Conservation (phyloP, 2,329 filamentous ascomycete species). For the Alternaria viburni region DNA sequence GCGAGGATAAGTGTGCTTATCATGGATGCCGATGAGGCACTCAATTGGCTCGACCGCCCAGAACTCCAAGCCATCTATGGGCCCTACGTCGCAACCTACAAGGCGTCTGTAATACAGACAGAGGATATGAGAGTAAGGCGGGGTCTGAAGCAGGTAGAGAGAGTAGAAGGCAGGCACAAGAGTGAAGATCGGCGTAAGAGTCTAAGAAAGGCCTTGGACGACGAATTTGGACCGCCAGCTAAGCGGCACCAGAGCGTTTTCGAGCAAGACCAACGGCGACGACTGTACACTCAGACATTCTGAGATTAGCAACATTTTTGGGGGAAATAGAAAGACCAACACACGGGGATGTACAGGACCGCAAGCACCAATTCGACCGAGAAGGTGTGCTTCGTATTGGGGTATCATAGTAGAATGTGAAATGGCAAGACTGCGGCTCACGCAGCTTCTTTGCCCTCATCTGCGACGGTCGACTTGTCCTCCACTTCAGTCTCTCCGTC, state of each 20-base stretch:
- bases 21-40: background rate
- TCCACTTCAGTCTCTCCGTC: background rate
- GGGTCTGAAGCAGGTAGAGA: background rate
- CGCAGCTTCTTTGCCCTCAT: background rate
- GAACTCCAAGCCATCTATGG: background rate
- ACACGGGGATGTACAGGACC: no score
- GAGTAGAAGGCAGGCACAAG: background rate
- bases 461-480: background rate
- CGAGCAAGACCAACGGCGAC: no score
- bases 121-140: background rate
- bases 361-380: background rate
- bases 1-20: background rate
- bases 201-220: background rate
- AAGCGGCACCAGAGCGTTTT: background rate
- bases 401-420: conserved; percentile 9
- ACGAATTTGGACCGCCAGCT: background rate
- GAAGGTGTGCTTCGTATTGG: conserved; percentile 1
- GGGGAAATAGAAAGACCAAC: no score
- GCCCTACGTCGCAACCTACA: background rate
- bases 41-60: background rate
- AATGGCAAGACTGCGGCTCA: background rate
- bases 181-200: background rate
- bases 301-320: no score
- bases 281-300: no score
- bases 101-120: background rate